Evolutionary conservation across 163 green algal genomes (phyloP), one percentile per base, ranked within the genome.

Genomic region (Scenedesmus sp.): DNA sequence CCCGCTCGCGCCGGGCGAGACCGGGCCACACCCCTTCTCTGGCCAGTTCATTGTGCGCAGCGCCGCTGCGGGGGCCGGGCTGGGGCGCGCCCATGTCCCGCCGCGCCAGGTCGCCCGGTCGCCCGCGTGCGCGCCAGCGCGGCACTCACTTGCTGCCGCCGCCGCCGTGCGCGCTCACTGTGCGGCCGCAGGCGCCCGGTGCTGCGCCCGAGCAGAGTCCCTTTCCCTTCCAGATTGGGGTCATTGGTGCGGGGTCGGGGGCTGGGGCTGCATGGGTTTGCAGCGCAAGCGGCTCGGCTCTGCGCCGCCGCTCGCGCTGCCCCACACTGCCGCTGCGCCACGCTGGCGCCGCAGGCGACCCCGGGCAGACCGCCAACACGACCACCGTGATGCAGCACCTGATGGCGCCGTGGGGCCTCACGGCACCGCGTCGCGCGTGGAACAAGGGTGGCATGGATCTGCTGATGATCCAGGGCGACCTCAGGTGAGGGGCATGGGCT

Each of bases 291-390:
- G n/a, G n/a, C n/a, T n/a, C n/a, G n/a, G n/a, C n/a, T n/a, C n/a
- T n/a, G n/a, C n/a, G n/a, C n/a, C n/a, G n/a, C n/a, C n/a, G n/a
- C n/a, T n/a, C n/a, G n/a, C n/a, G n/a, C n/a, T n/a, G n/a, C n/a
- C n/a, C n/a, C n/a, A n/a, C n/a, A n/a, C n/a, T n/a, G n/a, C n/a
- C n/a, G n/a, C n/a, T n/a, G n/a, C n/a, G n/a, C n/a, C n/a, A n/a
- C n/a, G n/a, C n/a, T n/a, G n/a, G n/a, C n/a, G n/a, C n/a, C n/a
- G n/a, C n/a, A n/a, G n/a, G n/a, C n/a, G 60, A 69, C 34, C 60
- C 60, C 48, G 60, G 60, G 7, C 60, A 69, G 34, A 69, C 60
- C 2, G 18, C 47, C n/a, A 69, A 69, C 60, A 69, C 60, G 22
- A 69, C 31, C 7, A 20, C 18, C 14, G 18, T 69, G 60, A 18